Evolutionary conservation across 192 early-diverging fungal species (phyloP).

Genomic region (Linderina pennispora): DNA sequence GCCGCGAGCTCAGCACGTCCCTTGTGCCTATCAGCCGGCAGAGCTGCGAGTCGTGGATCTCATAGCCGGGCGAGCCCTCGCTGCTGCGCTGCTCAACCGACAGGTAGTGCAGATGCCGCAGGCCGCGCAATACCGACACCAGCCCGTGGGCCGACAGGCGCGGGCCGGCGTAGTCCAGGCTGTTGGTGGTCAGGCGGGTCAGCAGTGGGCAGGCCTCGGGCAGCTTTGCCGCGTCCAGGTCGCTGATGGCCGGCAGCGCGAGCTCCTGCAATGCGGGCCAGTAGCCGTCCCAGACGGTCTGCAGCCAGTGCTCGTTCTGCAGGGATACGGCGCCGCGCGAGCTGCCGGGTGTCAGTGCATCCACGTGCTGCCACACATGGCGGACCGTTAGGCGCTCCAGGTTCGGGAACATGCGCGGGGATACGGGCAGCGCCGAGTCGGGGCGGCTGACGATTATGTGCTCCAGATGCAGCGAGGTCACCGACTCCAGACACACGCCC

Average conservation of each 20-base stretch:
- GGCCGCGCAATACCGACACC: slow-evolving; percentile 13
- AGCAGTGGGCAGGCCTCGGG: slow-evolving; percentile 21
- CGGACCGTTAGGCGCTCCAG: slow-evolving; percentile 26
- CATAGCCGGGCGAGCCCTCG: slow-evolving; percentile 38
- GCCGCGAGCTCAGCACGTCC: slow-evolving; percentile 18
- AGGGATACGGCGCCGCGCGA: slow-evolving; percentile 34
- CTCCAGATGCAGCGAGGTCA: slow-evolving; percentile 24
- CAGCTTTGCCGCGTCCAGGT: slow-evolving; percentile 18
- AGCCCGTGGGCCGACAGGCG: slow-evolving; percentile 30
- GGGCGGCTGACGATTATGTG: slow-evolving; percentile 17
- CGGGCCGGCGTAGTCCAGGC: slow-evolving; percentile 43
- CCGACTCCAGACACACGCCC: slow-evolving; percentile 4
- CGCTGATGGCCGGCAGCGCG: slow-evolving; percentile 32
- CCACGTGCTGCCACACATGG: slow-evolving; percentile 27
- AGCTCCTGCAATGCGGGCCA: slow-evolving; percentile 27
- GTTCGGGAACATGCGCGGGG: slow-evolving; percentile 14
- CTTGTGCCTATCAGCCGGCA: slow-evolving; percentile 24
- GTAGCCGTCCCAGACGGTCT: slow-evolving; percentile 3
- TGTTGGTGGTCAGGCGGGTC: slow-evolving; percentile 27
- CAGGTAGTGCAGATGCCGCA: slow-evolving; percentile 32
- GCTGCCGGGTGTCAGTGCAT: slow-evolving; percentile 2
- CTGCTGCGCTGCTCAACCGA: slow-evolving; percentile 36
- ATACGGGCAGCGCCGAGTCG: slow-evolving; percentile 14
- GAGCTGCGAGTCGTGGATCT: slow-evolving; percentile 19
- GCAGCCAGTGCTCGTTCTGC: slow-evolving; percentile 28